phyloP scores from a whole-genome alignment of 2,329 filamentous ascomycete genomes.

The Fusarium sp. region DNA sequence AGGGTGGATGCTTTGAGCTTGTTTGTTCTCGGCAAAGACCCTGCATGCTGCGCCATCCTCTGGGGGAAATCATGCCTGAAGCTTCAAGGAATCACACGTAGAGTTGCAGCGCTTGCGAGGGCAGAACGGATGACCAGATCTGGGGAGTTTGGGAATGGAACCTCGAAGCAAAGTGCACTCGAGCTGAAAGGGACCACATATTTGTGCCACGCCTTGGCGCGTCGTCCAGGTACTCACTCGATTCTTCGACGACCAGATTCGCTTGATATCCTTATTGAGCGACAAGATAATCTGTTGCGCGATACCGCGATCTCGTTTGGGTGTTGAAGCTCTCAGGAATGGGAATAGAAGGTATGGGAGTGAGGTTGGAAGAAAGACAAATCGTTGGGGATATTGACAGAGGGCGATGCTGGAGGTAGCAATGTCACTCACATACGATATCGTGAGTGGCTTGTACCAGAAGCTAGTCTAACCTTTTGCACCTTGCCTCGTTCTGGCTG shows the following conservation, averaged over 20 bases:
- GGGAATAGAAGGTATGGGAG: constrained; percentile 1
- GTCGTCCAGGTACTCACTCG: constrained; percentile 23
- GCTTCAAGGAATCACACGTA: not conserved
- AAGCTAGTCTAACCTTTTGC: constrained; percentile 33
- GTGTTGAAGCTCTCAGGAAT: constrained; percentile 1
- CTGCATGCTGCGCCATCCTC: constrained; percentile 30
- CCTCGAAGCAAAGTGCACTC: not conserved
- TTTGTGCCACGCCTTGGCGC: constrained; percentile 2
- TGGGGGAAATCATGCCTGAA: too few relatives aligned
- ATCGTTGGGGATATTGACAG: constrained; percentile 8
- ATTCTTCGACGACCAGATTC: constrained; percentile 16
- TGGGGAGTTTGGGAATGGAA: not conserved
- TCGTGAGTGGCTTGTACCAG: constrained; percentile 35
- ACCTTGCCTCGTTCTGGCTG: constrained; percentile 35
- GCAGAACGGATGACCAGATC: not conserved
- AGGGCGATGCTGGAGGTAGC: constrained; percentile 3
- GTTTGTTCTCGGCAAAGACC: constrained; percentile 16
- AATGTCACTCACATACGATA: constrained; percentile 4
- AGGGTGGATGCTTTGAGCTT: constrained; percentile 29
- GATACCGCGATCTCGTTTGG: constrained; percentile 1
- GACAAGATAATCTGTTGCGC: not conserved
- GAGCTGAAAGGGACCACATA: not conserved
- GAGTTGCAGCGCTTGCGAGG: constrained; percentile 23
- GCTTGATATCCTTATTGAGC: constrained; percentile 16
- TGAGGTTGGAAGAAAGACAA: constrained; percentile 24